phyloP scores from a whole-genome alignment of 2,329 filamentous ascomycete species.

The Aspergillus aculeatinus region DNA sequence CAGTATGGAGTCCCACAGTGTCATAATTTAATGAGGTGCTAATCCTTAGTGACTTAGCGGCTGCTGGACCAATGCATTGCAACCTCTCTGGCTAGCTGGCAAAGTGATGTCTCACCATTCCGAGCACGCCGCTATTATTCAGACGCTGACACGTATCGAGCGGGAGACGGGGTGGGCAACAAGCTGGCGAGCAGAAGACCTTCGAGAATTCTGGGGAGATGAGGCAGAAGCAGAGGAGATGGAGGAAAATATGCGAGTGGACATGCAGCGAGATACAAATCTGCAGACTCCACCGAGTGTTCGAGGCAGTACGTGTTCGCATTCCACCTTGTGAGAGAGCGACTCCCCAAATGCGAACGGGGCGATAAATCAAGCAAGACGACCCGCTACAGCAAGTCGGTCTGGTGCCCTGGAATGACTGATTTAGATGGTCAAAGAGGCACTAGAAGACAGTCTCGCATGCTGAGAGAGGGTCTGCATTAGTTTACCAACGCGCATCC shows the following conservation, averaged over 20 bases:
- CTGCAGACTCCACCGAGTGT: slow-evolving; percentile 5
- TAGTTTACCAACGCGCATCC: too few relatives aligned
- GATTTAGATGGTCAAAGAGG: too few relatives aligned
- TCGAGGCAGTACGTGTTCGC: not conserved
- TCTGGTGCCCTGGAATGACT: too few relatives aligned
- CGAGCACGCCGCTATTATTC: slow-evolving; percentile 49
- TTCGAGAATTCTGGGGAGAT: slow-evolving; percentile 54
- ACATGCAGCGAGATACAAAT: slow-evolving; percentile 4
- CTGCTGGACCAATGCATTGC: slow-evolving; percentile 48
- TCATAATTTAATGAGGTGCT: not conserved
- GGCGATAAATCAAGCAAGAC: not conserved
- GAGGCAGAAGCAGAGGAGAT: slow-evolving; percentile 19
- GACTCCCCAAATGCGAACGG: too few relatives aligned
- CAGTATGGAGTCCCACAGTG: slow-evolving; percentile 27
- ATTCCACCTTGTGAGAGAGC: not conserved
- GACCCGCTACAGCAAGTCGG: too few relatives aligned
- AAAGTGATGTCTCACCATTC: slow-evolving; percentile 47
- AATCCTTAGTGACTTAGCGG: slow-evolving; percentile 23
- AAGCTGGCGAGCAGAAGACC: slow-evolving; percentile 53
- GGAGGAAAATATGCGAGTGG: slow-evolving; percentile 6
- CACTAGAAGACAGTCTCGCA: too few relatives aligned
- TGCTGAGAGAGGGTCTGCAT: too few relatives aligned
- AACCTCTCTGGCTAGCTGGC: slow-evolving; percentile 51
- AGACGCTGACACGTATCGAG: slow-evolving; percentile 52
- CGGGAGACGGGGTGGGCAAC: slow-evolving; percentile 55